phyloP scores from a whole-genome alignment of 768 basidiomycete species.

The Glaciozyma antarctica region DNA sequence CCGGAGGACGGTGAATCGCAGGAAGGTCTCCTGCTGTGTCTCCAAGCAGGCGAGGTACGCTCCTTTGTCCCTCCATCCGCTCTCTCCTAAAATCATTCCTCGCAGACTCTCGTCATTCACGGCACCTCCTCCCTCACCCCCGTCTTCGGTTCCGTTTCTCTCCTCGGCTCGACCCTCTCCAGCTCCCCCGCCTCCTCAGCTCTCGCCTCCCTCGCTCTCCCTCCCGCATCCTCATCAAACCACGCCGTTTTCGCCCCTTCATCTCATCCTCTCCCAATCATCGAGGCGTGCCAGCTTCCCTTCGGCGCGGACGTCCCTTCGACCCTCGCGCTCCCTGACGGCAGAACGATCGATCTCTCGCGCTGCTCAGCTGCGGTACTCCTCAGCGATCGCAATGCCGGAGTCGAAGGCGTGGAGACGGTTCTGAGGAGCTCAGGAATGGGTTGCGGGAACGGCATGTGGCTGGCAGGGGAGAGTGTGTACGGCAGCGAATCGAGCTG shows the following conservation, averaged over 20 bases:
- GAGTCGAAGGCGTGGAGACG: conserved; percentile 25
- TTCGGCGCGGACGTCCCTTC: neutral
- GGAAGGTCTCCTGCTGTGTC: conserved; percentile 24
- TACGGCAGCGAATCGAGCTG: conserved; percentile 14
- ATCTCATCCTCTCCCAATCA: conserved; percentile 63
- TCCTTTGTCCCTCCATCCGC: conserved; percentile 7
- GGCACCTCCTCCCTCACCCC: conserved; percentile 58
- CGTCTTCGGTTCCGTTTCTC: conserved; percentile 52
- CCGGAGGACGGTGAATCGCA: neutral
- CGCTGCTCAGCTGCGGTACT: conserved; percentile 26
- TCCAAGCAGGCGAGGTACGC: conserved; percentile 19
- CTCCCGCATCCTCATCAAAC: neutral
- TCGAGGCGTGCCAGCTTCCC: conserved; percentile 37
- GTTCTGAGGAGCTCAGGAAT: conserved; percentile 11
- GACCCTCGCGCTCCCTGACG: conserved; percentile 6
- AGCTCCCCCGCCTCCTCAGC: neutral
- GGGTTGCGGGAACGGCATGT: conserved; percentile 19
- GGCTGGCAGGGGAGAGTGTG: conserved; percentile 17
- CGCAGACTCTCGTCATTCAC: conserved; percentile 55
- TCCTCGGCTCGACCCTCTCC: conserved; percentile 49
- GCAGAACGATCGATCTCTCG: neutral
- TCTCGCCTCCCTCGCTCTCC: neutral
- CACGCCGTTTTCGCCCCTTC: conserved; percentile 65
- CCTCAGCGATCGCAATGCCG: conserved; percentile 3
- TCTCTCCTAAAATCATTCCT: conserved; percentile 39